phyloP scores from a whole-genome alignment of 1,284 basidiomycete species.

The Cystobasidium slooffiae region DNA sequence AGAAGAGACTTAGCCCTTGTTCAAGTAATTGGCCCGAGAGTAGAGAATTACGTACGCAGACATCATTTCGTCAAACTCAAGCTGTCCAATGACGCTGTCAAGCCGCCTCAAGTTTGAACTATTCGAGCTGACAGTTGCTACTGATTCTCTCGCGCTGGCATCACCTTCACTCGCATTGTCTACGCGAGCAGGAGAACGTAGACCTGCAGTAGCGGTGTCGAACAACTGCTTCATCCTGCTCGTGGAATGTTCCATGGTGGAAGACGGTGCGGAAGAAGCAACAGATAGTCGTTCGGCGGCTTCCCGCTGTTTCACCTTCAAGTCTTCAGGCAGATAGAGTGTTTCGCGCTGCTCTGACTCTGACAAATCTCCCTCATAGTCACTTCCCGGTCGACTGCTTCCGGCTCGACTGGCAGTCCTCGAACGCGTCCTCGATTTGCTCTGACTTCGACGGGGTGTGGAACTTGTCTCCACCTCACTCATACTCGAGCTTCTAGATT shows the following conservation, averaged over 20 bases:
- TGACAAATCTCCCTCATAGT: neutral
- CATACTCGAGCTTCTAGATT: constrained; percentile 9
- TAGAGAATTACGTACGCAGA: constrained; percentile 16
- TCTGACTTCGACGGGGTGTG: too few species aligned
- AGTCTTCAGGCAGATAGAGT: constrained; percentile 13
- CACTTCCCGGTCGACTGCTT: neutral
- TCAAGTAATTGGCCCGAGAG: neutral
- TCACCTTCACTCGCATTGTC: neutral
- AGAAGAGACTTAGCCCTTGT: neutral
- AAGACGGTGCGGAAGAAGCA: neutral
- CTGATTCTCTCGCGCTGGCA: neutral
- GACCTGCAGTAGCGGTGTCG: neutral
- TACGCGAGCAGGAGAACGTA: neutral
- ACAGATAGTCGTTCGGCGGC: constrained; percentile 1
- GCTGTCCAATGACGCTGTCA: constrained; percentile 27
- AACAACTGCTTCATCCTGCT: constrained; percentile 3
- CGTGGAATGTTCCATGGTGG: constrained; percentile 2
- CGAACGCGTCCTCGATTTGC: too few species aligned
- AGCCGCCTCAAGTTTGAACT: constrained; percentile 18
- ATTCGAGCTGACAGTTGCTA: constrained; percentile 3
- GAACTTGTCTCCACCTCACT: neutral
- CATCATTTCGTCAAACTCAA: constrained; percentile 37
- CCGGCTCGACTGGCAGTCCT: too few species aligned
- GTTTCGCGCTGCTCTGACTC: constrained; percentile 25
- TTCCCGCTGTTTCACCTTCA: constrained; percentile 1